Base-by-base conservation (phyloP, 495 filamentous ascomycete genomes). In the Penicillium alfredii region DNA sequence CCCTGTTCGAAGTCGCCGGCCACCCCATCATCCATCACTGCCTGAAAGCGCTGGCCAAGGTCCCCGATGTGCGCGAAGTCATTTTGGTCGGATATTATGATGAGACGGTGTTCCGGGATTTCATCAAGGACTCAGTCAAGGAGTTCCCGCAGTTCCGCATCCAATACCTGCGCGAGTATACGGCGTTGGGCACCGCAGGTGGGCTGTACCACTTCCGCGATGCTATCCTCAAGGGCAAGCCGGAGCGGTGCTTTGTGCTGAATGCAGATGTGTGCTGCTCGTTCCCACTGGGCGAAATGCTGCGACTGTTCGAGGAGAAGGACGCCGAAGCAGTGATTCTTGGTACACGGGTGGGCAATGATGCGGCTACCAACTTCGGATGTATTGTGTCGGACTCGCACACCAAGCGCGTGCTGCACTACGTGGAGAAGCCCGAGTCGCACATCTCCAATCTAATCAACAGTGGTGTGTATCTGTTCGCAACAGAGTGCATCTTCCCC, bases 201-300 rank as follows among this genome's bases (percentile, higher is more conserved):
- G 92, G 92, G 33, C 74, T 99, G 30, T 99, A 97, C 75, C 92
- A 99, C 71, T 99, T 99, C 77, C 88, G 92, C 57, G 92, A 99
- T 80, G 86, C 86, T 42, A 97, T 99, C 52, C 78, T 99, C 56
- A 96, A 96, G 69, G 90, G 90, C 46, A 80, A 81, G 45, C 92
- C 93, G 23, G 88, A 94, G 58, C 81, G 87, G 51, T 82, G 96
- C 70, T 94, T 99, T 54, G 92, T 99, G 31, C 74, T 99, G 56
- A 99, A 99, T 60, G 88, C 88, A 34, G 92, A 99, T 63, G 93
- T 99, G 40, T 99, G 92, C 82, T 99, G 92, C 73, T 95, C 88
- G 25, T 99, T 97, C 73, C 92, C 92, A 10, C 72, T 99, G 39
- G 84, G 80, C 41, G 86, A 97, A 61, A 99, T 96, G 89, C 79